Percentiles rank a stretch among this genome's conserved stretches.
Conservation (phyloP, 2,329 filamentous ascomycete genomes). For the Fonsecaea erecta region DNA sequence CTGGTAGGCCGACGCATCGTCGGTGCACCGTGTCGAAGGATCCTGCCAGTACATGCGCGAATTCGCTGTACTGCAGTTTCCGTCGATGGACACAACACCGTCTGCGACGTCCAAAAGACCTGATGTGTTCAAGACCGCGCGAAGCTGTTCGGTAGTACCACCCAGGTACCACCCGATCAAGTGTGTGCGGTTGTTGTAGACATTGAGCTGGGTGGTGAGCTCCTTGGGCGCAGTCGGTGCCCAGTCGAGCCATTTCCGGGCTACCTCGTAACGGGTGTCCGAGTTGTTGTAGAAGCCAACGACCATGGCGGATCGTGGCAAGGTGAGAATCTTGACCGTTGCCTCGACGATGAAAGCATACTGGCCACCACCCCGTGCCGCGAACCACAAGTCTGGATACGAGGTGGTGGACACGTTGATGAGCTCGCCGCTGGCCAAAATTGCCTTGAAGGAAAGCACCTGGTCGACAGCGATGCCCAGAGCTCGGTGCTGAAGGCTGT, state of each 20-base stretch:
- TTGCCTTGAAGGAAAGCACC: conserved; percentile 2
- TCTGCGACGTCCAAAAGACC: neutral
- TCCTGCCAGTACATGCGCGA: conserved; percentile 4
- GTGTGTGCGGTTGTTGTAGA: conserved; percentile 3
- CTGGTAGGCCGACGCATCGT: neutral
- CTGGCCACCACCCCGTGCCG: neutral
- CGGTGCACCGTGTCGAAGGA: neutral
- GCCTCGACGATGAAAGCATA: conserved; percentile 5
- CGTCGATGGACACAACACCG: neutral
- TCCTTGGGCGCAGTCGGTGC: neutral
- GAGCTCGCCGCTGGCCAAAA: conserved; percentile 5
- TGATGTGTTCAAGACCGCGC: neutral
- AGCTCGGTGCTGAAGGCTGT: neutral
- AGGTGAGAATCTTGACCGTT: neutral
- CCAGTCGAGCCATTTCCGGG: conserved; percentile 5
- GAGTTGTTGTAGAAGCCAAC: neutral
- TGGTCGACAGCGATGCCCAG: neutral
- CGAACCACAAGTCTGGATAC: neutral
- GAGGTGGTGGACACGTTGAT: neutral
- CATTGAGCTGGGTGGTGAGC: neutral
- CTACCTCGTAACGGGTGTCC: conserved; percentile 1
- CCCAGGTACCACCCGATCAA: conserved; percentile 3
- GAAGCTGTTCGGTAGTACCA: neutral
- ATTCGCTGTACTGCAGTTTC: conserved; percentile 2
- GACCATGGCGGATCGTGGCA: conserved; percentile 3